phyloP scores from a whole-genome alignment of 2,329 filamentous ascomycete species.

The Botryotinia calthae region DNA sequence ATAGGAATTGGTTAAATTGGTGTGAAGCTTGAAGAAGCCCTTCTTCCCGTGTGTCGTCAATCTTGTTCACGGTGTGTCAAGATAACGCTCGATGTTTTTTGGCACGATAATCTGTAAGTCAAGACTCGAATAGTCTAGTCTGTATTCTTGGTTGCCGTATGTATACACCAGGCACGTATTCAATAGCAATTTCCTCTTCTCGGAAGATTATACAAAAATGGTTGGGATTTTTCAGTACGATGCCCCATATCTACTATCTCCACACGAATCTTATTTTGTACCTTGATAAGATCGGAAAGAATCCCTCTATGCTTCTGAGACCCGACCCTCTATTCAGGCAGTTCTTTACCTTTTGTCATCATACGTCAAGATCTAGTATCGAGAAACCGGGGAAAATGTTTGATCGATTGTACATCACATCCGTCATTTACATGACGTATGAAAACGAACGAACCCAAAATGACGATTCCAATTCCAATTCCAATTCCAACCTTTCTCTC shows the following conservation, averaged over 20 bases:
- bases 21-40: background rate
- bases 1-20: background rate
- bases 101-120: background rate
- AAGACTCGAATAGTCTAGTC: background rate
- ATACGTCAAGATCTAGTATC: background rate
- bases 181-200: background rate
- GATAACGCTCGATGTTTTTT: background rate
- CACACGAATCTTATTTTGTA: no score
- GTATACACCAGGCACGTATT: background rate
- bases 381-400: background rate
- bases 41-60: background rate
- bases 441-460: background rate
- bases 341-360: background rate
- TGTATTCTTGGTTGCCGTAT: background rate
- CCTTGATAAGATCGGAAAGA: no score
- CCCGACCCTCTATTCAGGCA: background rate
- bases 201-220: background rate
- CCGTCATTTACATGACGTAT: background rate
- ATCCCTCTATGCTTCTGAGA: background rate
- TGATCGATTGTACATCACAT: background rate
- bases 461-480: background rate
- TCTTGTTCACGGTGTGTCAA: background rate
- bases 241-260: no score
- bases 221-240: background rate
- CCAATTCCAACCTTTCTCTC: background rate